phyloP scores from a whole-genome alignment of 2,329 filamentous ascomycete genomes.

The Fusarium gaditjirri region DNA sequence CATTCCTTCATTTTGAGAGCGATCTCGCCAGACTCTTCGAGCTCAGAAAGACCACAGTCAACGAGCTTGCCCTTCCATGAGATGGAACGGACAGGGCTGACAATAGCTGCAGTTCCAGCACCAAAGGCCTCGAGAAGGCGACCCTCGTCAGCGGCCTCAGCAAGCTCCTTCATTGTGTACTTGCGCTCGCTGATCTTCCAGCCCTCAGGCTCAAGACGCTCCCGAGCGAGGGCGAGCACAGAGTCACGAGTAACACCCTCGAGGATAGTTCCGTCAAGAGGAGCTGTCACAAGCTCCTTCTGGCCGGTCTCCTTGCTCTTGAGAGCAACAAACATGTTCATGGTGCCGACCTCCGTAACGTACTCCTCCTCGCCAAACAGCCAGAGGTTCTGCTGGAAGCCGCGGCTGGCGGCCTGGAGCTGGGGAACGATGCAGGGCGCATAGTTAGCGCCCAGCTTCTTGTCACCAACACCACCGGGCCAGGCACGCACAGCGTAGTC shows the following conservation, averaged over 20 bases:
- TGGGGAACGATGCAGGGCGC: slow-evolving; percentile 99
- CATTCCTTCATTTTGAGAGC: slow-evolving; percentile 91
- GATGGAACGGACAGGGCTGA: slow-evolving; percentile 89
- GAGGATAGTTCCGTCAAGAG: slow-evolving; percentile 94
- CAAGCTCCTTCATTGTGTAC: slow-evolving; percentile 88
- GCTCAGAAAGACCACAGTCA: slow-evolving; percentile 81
- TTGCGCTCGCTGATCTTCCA: slow-evolving; percentile 92
- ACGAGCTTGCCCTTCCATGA: slow-evolving; percentile 86
- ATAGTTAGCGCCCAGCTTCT: slow-evolving; percentile 99
- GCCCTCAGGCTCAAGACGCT: slow-evolving; percentile 84
- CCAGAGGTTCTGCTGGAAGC: slow-evolving; percentile 99
- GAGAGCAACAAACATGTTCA: slow-evolving; percentile 95
- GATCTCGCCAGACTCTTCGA: slow-evolving; percentile 88
- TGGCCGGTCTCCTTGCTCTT: slow-evolving; percentile 87
- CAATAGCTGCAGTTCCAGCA: slow-evolving; percentile 91
- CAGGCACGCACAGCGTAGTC: slow-evolving; percentile 97
- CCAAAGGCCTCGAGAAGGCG: slow-evolving; percentile 94
- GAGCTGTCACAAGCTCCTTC: slow-evolving; percentile 94
- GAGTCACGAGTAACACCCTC: slow-evolving; percentile 95
- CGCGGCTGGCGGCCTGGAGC: slow-evolving; percentile 86
- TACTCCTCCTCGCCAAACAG: slow-evolving; percentile 95
- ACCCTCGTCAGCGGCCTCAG: slow-evolving; percentile 83
- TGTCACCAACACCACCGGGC: slow-evolving; percentile 97
- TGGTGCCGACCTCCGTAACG: slow-evolving; percentile 96
- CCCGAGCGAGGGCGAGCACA: slow-evolving; percentile 84